Evolutionary conservation across 1,284 basidiomycete genomes (phyloP).

Genomic region (Boletus albobrunnescens): DNA sequence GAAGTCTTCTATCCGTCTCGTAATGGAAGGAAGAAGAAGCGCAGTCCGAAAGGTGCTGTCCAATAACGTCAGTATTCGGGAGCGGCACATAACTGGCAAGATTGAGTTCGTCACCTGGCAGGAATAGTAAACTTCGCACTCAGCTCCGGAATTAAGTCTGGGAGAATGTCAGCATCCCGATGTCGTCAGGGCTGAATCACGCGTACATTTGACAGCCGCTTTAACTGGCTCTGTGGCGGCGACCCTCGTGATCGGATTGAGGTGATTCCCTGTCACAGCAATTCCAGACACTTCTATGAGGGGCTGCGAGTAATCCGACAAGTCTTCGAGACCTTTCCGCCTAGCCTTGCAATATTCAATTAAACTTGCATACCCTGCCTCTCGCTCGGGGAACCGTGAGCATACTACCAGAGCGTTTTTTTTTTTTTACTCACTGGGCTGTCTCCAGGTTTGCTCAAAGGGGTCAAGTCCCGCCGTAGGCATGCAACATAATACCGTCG

Average conservation of each 20-base stretch:
- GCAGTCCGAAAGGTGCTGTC: slow-evolving; percentile 60
- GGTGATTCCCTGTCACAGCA: slow-evolving; percentile 48
- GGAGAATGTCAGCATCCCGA: slow-evolving; percentile 27
- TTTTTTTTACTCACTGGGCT: slow-evolving; percentile 48
- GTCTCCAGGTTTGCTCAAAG: slow-evolving; percentile 64
- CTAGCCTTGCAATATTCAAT: slow-evolving; percentile 62
- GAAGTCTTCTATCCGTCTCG: slow-evolving; percentile 63
- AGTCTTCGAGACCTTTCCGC: slow-evolving; percentile 55
- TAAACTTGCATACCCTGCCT: slow-evolving; percentile 52
- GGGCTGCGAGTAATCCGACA: slow-evolving; percentile 62
- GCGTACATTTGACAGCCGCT: slow-evolving; percentile 51
- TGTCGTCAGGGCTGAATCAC: slow-evolving; percentile 14
- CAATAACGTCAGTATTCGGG: slow-evolving; percentile 26
- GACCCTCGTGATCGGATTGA: slow-evolving; percentile 46
- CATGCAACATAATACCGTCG: slow-evolving; percentile 55
- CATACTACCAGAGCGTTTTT: slow-evolving; percentile 1
- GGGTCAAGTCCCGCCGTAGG: slow-evolving; percentile 63
- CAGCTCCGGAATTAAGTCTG: slow-evolving; percentile 76
- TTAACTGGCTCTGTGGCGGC: slow-evolving; percentile 34
- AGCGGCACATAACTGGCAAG: slow-evolving; percentile 16
- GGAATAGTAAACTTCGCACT: slow-evolving; percentile 68
- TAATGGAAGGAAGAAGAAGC: slow-evolving; percentile 68
- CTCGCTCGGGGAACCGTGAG: slow-evolving; percentile 45
- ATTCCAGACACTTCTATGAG: slow-evolving; percentile 63
- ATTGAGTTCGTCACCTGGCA: slow-evolving; percentile 51